These are phyloP conservation scores for Acacia acuminata DNA, from an alignment of 306 rosid genomes.

Conservation along the genomic window DNA sequence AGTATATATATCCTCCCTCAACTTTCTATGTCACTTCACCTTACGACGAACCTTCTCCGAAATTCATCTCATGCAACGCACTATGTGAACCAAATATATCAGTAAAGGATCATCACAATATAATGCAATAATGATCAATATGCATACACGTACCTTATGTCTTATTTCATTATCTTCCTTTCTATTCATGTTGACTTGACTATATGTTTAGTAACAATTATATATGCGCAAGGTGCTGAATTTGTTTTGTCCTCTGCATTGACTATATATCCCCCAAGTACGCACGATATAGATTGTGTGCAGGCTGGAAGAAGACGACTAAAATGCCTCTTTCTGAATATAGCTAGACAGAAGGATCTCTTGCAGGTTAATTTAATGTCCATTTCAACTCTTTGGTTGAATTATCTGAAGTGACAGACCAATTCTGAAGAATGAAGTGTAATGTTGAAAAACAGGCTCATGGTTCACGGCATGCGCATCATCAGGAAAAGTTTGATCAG, in stretches of 20 bases:
- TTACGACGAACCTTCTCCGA: conserved; percentile 28
- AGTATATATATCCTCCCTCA: conserved; percentile 23
- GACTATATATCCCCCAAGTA: conserved; percentile 33
- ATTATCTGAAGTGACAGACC: conserved; percentile 36
- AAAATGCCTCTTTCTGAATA: conserved; percentile 7
- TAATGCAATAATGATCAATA: not conserved
- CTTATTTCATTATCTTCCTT: conserved; percentile 35
- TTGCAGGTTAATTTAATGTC: conserved; percentile 30
- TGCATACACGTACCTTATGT: not conserved
- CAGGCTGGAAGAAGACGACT: not conserved
- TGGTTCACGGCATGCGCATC: conserved; percentile 36
- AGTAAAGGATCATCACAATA: not conserved
- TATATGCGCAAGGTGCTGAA: conserved; percentile 26
- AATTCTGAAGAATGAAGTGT: conserved; percentile 29
- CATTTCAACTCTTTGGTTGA: conserved; percentile 40
- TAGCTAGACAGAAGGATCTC: conserved; percentile 9
- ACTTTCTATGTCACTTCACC: not conserved
- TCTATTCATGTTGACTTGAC: not conserved
- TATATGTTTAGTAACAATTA: not conserved
- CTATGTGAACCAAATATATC: not conserved
- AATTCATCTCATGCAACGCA: conserved; percentile 12
- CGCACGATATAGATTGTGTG: not conserved
- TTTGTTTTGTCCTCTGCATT: conserved; percentile 25
- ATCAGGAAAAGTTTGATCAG: conserved; percentile 25
- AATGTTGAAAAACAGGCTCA: conserved; percentile 18